Base-by-base conservation (phyloP, 1,284 basidiomycete species). In the Earliella scabrosa region DNA sequence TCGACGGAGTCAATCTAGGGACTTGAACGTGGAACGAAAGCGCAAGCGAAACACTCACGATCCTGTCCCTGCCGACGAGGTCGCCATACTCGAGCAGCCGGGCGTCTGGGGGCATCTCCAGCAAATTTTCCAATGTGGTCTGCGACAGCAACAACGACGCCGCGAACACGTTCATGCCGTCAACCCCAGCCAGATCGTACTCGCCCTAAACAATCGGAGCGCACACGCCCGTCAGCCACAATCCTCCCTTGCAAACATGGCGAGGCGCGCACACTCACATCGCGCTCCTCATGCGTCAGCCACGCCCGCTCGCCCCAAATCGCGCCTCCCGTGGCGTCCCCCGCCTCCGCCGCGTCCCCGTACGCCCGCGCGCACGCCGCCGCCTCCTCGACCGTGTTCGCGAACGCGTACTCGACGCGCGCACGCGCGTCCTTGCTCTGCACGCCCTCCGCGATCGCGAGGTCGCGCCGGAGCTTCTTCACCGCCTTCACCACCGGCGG, bases 151-250 rank as follows among this genome's bases (percentile, higher is more conserved):
- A 78, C 4, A 86, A 70, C 23, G 81, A 78, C 8, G 89, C 83
- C 1, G 82, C 81, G 66, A 89, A 90, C 3, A 73, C 70, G 60
- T 91, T 91, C 82, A 90, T 85, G 16, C 86, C 83, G 14, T 77
- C 71, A 4, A 82, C 72, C 6, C 67, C 66, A 0, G 81, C 77
- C 39, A 91, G 70, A 61, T 82, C 77, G 13, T 66, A 66, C 62
- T 90, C 87, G 39, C 82, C 83, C 81, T 89, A 66, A n/a, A n/a
- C n/a, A n/a, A n/a, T n/a, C n/a, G n/a, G n/a, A n/a, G 58, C 21
- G 35, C 38, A 29, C n/a, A 46, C 23, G n/a, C 50, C 39, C 24
- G 24, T 21, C 43, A n/a, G 16, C 21, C 5, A 20, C 13, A 38
- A n/a, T 16, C 7, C 14, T 9, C 36, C 29, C 4, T 29, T 18